phyloP scores from a whole-genome alignment of 2,329 filamentous ascomycete species.

The Pseudogymnoascus sp. region DNA sequence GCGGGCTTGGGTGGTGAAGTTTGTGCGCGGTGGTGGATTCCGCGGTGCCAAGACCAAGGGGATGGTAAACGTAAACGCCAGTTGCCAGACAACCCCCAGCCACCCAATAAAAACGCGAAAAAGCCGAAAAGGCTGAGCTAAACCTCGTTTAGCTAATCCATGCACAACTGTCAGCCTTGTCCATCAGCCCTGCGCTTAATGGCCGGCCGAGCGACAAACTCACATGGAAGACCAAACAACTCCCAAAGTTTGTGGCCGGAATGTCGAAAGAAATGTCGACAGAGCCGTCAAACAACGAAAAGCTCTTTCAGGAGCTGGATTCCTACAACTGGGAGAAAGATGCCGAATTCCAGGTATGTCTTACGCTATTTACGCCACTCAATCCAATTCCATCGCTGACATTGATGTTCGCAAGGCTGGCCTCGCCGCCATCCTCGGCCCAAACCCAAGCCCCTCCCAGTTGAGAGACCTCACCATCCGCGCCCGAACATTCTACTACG shows the following conservation, averaged over 20 bases:
- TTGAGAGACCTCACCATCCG: conserved; percentile 53
- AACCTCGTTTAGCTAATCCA: neutral
- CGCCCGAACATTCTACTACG: conserved; percentile 65
- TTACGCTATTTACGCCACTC: neutral
- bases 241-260: neutral
- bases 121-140: neutral
- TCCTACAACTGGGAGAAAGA: conserved; percentile 63
- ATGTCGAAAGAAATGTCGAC: conserved; percentile 5
- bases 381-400: neutral
- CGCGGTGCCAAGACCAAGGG: conserved; percentile 5
- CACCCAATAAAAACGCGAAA: conserved; percentile 2
- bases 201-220: neutral
- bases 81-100: conserved; percentile 1
- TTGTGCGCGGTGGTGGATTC: conserved; percentile 11
- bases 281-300: conserved; percentile 26
- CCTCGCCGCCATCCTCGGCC: conserved; percentile 58
- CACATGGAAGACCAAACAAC: neutral
- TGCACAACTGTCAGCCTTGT: conserved; percentile 12
- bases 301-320: conserved; percentile 56
- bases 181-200: conserved; percentile 12
- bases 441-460: conserved; percentile 47
- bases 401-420: conserved; percentile 41
- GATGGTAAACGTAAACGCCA: conserved; percentile 11
- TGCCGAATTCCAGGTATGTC: conserved; percentile 56
- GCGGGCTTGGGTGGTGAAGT: conserved; percentile 3